phyloP scores from a whole-genome alignment of 192 early-diverging fungal genomes.

The Linnemannia schmuckeri region DNA sequence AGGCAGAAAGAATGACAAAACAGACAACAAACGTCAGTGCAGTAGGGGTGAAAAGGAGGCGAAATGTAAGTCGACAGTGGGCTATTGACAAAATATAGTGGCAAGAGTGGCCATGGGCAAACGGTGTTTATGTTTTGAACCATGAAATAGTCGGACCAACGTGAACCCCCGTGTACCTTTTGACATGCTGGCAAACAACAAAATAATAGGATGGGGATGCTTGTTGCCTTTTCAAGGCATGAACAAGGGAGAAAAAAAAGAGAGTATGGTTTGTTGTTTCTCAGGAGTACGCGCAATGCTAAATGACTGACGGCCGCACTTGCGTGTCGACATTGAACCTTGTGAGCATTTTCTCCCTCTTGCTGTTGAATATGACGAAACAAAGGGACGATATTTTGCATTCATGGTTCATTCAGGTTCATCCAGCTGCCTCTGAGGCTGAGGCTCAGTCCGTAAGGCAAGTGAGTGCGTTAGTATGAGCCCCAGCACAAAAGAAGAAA shows the following conservation, averaged over 20 bases:
- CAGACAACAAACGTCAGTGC: background rate
- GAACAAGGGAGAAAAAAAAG: background rate
- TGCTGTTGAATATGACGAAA: background rate
- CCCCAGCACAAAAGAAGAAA: background rate
- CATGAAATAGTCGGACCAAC: background rate
- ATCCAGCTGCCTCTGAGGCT: background rate
- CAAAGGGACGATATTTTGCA: background rate
- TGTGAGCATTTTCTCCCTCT: background rate
- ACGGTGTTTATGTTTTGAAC: background rate
- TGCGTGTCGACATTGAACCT: background rate
- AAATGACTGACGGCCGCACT: no score
- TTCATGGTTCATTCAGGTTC: background rate
- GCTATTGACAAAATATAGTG: background rate
- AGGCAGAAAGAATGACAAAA: background rate
- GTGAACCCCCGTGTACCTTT: background rate
- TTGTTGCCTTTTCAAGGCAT: slow-evolving; percentile 4
- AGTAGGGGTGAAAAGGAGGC: background rate
- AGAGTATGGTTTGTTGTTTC: background rate
- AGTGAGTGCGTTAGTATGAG: background rate
- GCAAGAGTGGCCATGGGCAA: background rate
- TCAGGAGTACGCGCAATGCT: background rate
- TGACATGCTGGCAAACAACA: background rate
- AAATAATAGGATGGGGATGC: background rate
- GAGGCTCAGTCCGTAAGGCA: background rate
- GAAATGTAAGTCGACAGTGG: background rate